A percentile compares a stretch with the other conserved stretches of the same genome.
Conservation (phyloP, 768 basidiomycete genomes). For the Tylopilus felleus region DNA sequence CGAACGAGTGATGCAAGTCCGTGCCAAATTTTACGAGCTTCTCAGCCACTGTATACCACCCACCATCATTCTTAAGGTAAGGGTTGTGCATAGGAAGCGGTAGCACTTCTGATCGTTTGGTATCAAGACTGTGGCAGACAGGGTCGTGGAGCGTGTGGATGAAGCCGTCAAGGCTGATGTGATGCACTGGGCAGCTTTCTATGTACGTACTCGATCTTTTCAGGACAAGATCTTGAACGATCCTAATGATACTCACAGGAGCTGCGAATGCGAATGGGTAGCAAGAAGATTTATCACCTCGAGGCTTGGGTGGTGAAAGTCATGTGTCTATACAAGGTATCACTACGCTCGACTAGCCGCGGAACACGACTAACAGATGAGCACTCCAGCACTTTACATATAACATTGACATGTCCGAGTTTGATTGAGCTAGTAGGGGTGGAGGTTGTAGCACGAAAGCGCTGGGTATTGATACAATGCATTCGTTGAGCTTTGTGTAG, state of each 20-base stretch:
- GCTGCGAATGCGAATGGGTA: constrained; percentile 90
- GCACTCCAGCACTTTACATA: constrained; percentile 29
- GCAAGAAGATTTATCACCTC: constrained; percentile 93
- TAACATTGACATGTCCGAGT: constrained; percentile 34
- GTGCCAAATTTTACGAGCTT: constrained; percentile 91
- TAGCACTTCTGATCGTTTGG: constrained; percentile 2
- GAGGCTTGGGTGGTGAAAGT: constrained; percentile 98
- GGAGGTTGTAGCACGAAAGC: no score
- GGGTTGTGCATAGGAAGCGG: constrained; percentile 12
- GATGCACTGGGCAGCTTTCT: constrained; percentile 97
- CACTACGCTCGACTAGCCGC: neutral
- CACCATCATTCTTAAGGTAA: constrained; percentile 84
- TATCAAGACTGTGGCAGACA: constrained; percentile 84
- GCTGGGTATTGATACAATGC: neutral
- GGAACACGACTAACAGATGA: neutral
- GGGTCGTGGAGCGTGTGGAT: constrained; percentile 83
- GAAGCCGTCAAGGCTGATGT: constrained; percentile 88
- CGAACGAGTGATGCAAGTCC: constrained; percentile 84
- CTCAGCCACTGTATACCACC: constrained; percentile 97
- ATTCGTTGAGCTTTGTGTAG: neutral
- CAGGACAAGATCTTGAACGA: neutral
- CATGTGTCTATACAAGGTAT: constrained; percentile 87
- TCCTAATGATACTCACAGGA: constrained; percentile 51
- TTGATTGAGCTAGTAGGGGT: no score
- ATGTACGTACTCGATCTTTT: constrained; percentile 50